Conservation (phyloP, 495 filamentous ascomycete genomes). For the Pseudoneurospora amorphoporcata region DNA sequence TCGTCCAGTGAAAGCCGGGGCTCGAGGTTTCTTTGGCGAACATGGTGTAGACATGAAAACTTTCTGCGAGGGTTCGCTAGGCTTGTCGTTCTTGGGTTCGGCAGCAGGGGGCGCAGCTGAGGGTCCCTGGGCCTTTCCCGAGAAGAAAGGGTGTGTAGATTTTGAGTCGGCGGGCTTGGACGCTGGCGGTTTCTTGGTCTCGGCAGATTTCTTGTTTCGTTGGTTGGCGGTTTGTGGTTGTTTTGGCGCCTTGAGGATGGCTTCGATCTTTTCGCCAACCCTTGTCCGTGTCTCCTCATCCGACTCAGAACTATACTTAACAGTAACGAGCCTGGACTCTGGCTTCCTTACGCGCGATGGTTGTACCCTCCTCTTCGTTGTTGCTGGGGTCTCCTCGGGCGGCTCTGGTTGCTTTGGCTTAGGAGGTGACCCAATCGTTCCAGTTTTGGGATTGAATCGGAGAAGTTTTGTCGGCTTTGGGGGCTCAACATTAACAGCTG, state of each 20-base stretch:
- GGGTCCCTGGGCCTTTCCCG: slow-evolving; percentile 29
- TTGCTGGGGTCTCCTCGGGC: background rate
- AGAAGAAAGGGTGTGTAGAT: slow-evolving; percentile 74
- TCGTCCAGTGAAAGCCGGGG: slow-evolving; percentile 5
- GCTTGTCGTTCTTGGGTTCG: slow-evolving; percentile 11
- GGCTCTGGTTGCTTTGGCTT: slow-evolving; percentile 15
- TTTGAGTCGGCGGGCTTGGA: slow-evolving; percentile 33
- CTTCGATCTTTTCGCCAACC: slow-evolving; percentile 25
- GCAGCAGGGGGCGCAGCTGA: slow-evolving; percentile 4
- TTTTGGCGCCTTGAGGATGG: slow-evolving; percentile 16
- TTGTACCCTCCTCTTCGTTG: background rate
- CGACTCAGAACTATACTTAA: slow-evolving; percentile 26
- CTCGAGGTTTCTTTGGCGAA: slow-evolving; percentile 20
- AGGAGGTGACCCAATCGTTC: slow-evolving; percentile 46
- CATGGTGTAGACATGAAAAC: slow-evolving; percentile 25
- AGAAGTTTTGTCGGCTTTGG: slow-evolving; percentile 36
- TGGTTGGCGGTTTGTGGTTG: slow-evolving; percentile 10
- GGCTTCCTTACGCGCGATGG: slow-evolving; percentile 5
- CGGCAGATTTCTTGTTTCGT: slow-evolving; percentile 7
- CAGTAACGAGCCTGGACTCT: slow-evolving; percentile 15
- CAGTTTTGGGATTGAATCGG: slow-evolving; percentile 38
- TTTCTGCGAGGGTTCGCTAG: slow-evolving; percentile 5
- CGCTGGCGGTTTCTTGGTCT: background rate
- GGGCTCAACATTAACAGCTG: background rate
- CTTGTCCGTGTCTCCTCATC: slow-evolving; percentile 15